Base-by-base conservation (phyloP, 768 basidiomycete species). In the Psilocybe cyanescens region DNA sequence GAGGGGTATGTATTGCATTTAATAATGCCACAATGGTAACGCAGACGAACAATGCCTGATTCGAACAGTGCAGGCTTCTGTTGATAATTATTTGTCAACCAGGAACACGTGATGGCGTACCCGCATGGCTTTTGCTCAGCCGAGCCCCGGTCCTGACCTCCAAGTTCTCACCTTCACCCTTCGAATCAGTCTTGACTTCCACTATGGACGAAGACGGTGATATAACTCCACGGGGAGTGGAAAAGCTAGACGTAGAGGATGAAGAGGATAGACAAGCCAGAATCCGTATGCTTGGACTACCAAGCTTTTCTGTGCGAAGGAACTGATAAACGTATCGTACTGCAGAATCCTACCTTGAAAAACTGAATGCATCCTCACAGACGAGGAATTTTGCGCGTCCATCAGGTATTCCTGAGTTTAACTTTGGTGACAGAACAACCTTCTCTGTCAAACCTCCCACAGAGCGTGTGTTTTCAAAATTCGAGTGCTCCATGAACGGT, bases 231-330 rank as follows among this genome's bases (percentile, higher is more conserved):
- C 70, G 63, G 59, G 53, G 52, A 39, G 60, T 59, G 44, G 71
- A 69, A 30, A 71, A 71, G 33, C 77, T 84, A 59, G 82, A 84
- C 46, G 76, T 81, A 58, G 83, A 84, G 67, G 79, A 81, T 61
- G 80, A 82, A 45, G 81, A 81, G 6, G 68, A 73, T 29, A 78
- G 81, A 63, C 78, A 77, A 54, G 61, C 69, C 8, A 70, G 82
- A 63, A 77, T 83, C 35, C 70, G 82, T 83, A 65, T 59, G 77
- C 68, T 60, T 31, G 57, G 60, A 44, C 66, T 33, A 50, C 51
- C 44, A 55, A 46, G 57, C 44, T 70, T 30, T 55, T 45, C 31
- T 55, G 33, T 49, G 37, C 19, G 33, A 16, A 52, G 24, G 53
- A 11, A 31, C 52, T 35, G 48, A 51, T 60, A n/a, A 47, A 55